These are phyloP conservation scores for Oryza rufipogon DNA, from an alignment of 176 grass and related monocot genomes.

Conservation along the genomic window DNA sequence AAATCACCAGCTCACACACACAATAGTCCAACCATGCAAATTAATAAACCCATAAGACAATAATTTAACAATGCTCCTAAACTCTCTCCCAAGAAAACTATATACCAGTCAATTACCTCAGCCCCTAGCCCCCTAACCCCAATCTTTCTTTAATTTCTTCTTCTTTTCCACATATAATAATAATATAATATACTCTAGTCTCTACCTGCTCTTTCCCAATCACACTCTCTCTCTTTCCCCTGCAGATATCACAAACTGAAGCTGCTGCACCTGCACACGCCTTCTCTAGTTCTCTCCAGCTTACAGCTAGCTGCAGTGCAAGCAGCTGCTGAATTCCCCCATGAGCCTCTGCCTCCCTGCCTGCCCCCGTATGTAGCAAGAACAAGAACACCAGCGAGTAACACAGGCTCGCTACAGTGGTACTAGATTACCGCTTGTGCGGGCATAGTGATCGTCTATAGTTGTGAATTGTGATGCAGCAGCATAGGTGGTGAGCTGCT, in stretches of 20 bases:
- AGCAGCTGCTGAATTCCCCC: constrained; percentile 56
- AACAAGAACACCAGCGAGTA: constrained; percentile 15
- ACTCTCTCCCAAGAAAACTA: constrained; percentile 17
- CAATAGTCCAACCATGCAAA: constrained; percentile 12
- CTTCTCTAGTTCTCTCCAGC: constrained; percentile 9
- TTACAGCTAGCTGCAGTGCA: constrained; percentile 42
- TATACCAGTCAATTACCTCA: constrained; percentile 11
- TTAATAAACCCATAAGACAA: constrained; percentile 29
- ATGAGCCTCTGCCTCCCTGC: constrained; percentile 30
- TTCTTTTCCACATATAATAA: neutral
- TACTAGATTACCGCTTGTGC: constrained; percentile 40
- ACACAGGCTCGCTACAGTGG: constrained; percentile 38
- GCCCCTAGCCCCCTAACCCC: neutral
- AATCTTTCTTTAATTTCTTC: neutral
- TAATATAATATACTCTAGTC: neutral
- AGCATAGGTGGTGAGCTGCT: constrained; percentile 20
- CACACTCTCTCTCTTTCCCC: neutral
- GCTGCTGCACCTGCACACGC: constrained; percentile 34
- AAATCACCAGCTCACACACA: constrained; percentile 1
- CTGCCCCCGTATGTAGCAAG: constrained; percentile 21
- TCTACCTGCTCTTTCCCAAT: constrained; percentile 22
- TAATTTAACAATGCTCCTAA: constrained; percentile 16
- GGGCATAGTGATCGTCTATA: constrained; percentile 25
- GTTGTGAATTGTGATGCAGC: constrained; percentile 20
- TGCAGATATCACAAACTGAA: constrained; percentile 46